Base-by-base conservation (phyloP, 2,329 filamentous ascomycete genomes). In the Chrysosphaeria jannelii region DNA sequence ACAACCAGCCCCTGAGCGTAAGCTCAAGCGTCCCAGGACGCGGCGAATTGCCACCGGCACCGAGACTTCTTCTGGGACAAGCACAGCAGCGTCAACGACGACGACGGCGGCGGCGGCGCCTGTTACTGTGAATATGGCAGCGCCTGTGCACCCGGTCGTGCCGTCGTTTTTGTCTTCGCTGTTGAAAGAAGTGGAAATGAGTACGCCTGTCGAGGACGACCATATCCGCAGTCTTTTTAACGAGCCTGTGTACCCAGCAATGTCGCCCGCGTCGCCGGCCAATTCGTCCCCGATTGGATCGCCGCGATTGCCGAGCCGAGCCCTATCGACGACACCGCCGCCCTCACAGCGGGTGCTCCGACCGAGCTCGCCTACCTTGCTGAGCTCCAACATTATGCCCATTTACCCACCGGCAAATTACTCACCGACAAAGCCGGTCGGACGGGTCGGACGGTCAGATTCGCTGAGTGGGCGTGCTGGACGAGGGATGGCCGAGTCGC, bases 161-260 rank as follows among this genome's bases (percentile, higher is more conserved):
- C 72, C 76, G 6, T 79, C 74, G 5, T 81, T 93, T 38, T 52
- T 93, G 6, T 74, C 76, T 13, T 81, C 76, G 1, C 50, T 93
- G 5, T 48, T 93, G 23, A 76, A 72, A 39, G 81, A 93, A 41
- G 75, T 93, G 2, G 78, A 89, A 30, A 57, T 55, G 42, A 55
- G 52, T 41, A 42, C 55, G 26, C 43, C 48, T 3, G 56, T 56
- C 0, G 60, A 67, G 25, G 61, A 66, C 23, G 59, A 65, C 25
- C 47, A 39, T 13, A 36, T 50, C 12, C 43, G 45, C 12, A 38
- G 36, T 3, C 35, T 51, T 15, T 47, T 51, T 30, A 36, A 28
- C 19, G 37, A 39, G 5, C 18, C 27, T n/a, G 28, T 33, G 7
- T 17, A 10, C 3, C 13, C 17, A 4, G 25, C 29, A 8, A 32